Conservation (phyloP, 192 early-diverging fungal species). For the Backusella macrospora region DNA sequence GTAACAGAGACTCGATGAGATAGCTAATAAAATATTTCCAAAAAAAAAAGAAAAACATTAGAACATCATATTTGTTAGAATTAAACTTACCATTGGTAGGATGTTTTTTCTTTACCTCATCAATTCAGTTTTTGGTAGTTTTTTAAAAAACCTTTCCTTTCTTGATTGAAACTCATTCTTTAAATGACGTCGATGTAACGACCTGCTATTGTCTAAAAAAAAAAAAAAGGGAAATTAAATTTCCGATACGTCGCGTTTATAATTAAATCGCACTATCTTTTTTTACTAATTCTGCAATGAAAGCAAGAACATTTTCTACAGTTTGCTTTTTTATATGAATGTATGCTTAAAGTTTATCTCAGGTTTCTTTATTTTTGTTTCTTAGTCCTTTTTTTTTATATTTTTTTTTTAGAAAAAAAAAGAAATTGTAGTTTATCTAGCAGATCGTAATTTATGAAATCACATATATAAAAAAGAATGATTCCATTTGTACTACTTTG, state of each 20-base stretch:
- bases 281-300: neutral
- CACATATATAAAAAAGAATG: neutral
- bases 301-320: neutral
- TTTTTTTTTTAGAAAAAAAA: neutral
- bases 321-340: neutral
- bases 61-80: neutral
- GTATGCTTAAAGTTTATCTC: neutral
- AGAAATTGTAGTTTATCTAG: too few relatives aligned
- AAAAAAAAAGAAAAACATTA: neutral
- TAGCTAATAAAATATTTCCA: neutral
- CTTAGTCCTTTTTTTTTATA: neutral
- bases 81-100: neutral
- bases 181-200: slow-evolving; percentile 7
- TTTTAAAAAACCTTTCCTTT: neutral
- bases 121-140: neutral
- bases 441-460: neutral
- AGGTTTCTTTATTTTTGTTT: neutral
- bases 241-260: neutral
- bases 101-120: neutral
- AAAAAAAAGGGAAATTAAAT: neutral
- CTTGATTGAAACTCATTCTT: slow-evolving; percentile 6
- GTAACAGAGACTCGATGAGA: neutral
- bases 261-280: neutral
- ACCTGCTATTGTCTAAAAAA: neutral
- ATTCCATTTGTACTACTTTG: neutral